A percentile compares a stretch with the other conserved stretches of the same genome.
Conservation (phyloP, 495 filamentous ascomycete species). For the Hypoxylon lenormandii region DNA sequence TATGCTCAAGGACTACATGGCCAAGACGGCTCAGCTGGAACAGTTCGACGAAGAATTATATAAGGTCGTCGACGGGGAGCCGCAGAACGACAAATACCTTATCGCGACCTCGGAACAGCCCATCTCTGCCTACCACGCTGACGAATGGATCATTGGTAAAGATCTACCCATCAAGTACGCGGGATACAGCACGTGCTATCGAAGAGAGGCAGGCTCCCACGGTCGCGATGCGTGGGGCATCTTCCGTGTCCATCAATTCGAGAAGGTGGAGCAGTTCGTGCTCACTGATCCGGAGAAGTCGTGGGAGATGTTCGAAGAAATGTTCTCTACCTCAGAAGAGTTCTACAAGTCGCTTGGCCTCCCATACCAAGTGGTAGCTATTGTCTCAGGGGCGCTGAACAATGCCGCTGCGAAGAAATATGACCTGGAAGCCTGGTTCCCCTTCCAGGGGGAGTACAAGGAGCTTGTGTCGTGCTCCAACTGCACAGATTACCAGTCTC, state of each 20-base stretch:
- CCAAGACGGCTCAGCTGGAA: conserved; percentile 97
- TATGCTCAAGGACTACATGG: conserved; percentile 96
- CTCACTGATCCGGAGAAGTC: conserved; percentile 93
- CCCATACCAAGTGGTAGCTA: conserved; percentile 89
- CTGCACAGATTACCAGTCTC: conserved; percentile 93
- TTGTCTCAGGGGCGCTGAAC: conserved; percentile 94
- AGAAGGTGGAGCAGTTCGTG: conserved; percentile 97
- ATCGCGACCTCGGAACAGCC: conserved; percentile 98
- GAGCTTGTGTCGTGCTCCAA: conserved; percentile 95
- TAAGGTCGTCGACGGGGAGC: conserved; percentile 89
- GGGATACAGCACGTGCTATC: conserved; percentile 92
- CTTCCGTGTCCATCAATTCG: conserved; percentile 98
- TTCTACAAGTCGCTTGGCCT: conserved; percentile 92
- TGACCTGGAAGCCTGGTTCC: conserved; percentile 97
- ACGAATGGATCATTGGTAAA: conserved; percentile 88
- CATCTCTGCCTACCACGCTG: conserved; percentile 87
- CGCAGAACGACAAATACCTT: conserved; percentile 91
- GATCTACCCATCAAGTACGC: conserved; percentile 83
- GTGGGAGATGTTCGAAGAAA: conserved; percentile 91
- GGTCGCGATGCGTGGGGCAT: conserved; percentile 98
- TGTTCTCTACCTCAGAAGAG: conserved; percentile 89
- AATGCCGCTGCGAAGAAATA: conserved; percentile 95
- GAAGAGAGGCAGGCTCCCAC: conserved; percentile 91
- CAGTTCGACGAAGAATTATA: conserved; percentile 98
- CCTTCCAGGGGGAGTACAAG: conserved; percentile 96